Conservation (phyloP, 108 stramenopile genomes). For the Fragilaria radians region DNA sequence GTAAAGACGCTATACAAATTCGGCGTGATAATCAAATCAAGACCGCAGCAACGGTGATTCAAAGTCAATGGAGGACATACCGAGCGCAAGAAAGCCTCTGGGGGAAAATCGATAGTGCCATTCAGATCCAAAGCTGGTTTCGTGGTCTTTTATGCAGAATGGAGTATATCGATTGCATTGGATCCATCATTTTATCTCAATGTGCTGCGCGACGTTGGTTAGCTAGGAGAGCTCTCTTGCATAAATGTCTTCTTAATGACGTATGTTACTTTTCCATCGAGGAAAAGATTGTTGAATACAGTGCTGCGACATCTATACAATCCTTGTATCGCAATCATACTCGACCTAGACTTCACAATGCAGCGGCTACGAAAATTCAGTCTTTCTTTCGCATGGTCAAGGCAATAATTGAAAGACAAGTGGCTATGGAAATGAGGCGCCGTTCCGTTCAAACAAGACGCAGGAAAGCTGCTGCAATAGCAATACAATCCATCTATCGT, state of each 20-base stretch:
- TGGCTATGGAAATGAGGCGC: conserved; percentile 16
- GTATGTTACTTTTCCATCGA: conserved; percentile 3
- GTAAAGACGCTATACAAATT: background rate
- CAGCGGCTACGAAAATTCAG: conserved; percentile 59
- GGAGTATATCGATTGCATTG: conserved; percentile 53
- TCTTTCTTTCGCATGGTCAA: conserved; percentile 68
- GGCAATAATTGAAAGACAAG: conserved; percentile 54
- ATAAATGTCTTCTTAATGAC: background rate
- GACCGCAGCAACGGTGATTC: conserved; percentile 8
- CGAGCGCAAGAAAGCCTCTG: background rate
- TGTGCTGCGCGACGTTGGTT: conserved; percentile 56
- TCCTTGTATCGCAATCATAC: background rate
- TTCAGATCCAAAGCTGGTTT: conserved; percentile 75
- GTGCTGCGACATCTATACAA: conserved; percentile 19
- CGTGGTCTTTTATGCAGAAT: conserved; percentile 65
- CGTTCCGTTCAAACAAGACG: conserved; percentile 35
- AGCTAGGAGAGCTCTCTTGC: conserved; percentile 3
- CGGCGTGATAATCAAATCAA: background rate
- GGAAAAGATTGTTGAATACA: conserved; percentile 7
- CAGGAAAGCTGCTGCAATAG: conserved; percentile 12
- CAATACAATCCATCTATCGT: background rate
- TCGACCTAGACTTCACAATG: conserved; percentile 10
- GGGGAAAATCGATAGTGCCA: conserved; percentile 13
- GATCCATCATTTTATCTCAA: conserved; percentile 69
- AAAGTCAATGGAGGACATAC: conserved; percentile 17